Conservation (phyloP, 2,329 filamentous ascomycete species). For the Phialemonium atrogriseum region DNA sequence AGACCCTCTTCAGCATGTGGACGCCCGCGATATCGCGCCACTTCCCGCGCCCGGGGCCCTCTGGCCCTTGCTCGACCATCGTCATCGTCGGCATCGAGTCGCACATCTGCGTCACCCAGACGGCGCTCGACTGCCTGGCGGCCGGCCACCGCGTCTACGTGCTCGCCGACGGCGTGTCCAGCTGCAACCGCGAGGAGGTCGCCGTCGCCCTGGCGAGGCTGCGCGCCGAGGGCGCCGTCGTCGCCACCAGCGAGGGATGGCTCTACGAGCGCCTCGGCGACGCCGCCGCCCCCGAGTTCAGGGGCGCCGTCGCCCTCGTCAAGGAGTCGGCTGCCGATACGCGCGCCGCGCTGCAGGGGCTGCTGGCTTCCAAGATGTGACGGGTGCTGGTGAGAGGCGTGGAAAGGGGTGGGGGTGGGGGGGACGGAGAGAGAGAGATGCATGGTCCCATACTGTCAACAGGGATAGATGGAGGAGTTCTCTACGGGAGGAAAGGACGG, state of each 20-base stretch:
- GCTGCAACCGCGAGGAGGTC: slow-evolving; percentile 76
- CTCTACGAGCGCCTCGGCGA: slow-evolving; percentile 87
- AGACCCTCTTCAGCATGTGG: slow-evolving; percentile 86
- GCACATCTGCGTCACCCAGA: slow-evolving; percentile 94
- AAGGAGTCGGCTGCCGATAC: slow-evolving; percentile 70
- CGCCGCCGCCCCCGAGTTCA: slow-evolving; percentile 65
- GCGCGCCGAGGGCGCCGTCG: slow-evolving; percentile 63
- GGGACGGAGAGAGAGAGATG: too few species aligned
- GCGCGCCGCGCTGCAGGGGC: slow-evolving; percentile 54
- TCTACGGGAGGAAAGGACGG: too few species aligned
- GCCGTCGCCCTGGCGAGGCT: slow-evolving; percentile 69
- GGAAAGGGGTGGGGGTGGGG: background rate
- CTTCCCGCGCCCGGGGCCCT: slow-evolving; percentile 17
- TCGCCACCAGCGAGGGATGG: slow-evolving; percentile 84
- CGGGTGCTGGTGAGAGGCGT: background rate
- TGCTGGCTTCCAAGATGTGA: slow-evolving; percentile 55
- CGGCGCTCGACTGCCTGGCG: slow-evolving; percentile 69
- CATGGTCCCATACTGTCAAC: too few species aligned
- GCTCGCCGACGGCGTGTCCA: slow-evolving; percentile 82
- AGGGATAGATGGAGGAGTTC: too few species aligned
- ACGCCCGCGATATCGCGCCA: slow-evolving; percentile 53
- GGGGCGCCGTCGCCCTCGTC: slow-evolving; percentile 63
- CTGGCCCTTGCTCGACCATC: slow-evolving; percentile 31
- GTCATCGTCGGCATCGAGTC: slow-evolving; percentile 86
- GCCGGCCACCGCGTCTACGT: slow-evolving; percentile 77